These are phyloP conservation scores for Apiospora rasikravindrae DNA, from an alignment of 2,329 filamentous ascomycete species.

Conservation along the genomic window DNA sequence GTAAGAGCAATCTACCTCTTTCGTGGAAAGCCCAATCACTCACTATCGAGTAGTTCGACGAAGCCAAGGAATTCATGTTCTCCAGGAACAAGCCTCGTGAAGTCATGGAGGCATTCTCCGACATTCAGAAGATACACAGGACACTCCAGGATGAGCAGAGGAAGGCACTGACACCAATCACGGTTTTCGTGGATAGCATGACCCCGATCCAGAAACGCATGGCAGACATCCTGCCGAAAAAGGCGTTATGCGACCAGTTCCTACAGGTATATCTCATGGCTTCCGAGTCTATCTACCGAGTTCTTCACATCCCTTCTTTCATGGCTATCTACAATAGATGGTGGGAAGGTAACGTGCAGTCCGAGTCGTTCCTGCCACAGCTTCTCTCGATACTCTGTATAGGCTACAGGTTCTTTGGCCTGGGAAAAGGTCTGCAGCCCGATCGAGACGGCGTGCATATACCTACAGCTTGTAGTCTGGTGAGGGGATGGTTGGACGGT, in stretches of 20 bases:
- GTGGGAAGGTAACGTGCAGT: slow-evolving; percentile 54
- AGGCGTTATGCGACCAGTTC: slow-evolving; percentile 56
- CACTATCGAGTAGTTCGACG: slow-evolving; percentile 50
- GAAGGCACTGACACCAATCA: slow-evolving; percentile 55
- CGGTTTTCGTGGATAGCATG: slow-evolving; percentile 64
- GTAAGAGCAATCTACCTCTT: slow-evolving; percentile 41
- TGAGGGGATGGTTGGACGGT: slow-evolving; percentile 58
- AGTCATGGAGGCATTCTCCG: slow-evolving; percentile 49
- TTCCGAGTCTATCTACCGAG: slow-evolving; percentile 58
- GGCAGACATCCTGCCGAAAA: slow-evolving; percentile 60
- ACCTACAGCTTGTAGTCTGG: slow-evolving; percentile 60
- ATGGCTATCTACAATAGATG: slow-evolving; percentile 55
- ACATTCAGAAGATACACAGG: slow-evolving; percentile 54
- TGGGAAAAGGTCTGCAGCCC: slow-evolving; percentile 54
- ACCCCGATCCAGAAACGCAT: slow-evolving; percentile 63
- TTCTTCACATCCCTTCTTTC: slow-evolving; percentile 59
- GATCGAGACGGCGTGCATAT: slow-evolving; percentile 63
- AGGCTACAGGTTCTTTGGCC: slow-evolving; percentile 57
- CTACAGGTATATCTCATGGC: slow-evolving; percentile 55
- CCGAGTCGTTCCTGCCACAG: slow-evolving; percentile 59
- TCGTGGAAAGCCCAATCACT: neutral
- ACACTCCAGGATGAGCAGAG: slow-evolving; percentile 53
- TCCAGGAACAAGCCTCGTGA: slow-evolving; percentile 47
- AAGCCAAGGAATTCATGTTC: slow-evolving; percentile 57
- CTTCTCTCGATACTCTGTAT: slow-evolving; percentile 59